Conservation (phyloP, 306 rosid species). For the Vigna nakashimae region DNA sequence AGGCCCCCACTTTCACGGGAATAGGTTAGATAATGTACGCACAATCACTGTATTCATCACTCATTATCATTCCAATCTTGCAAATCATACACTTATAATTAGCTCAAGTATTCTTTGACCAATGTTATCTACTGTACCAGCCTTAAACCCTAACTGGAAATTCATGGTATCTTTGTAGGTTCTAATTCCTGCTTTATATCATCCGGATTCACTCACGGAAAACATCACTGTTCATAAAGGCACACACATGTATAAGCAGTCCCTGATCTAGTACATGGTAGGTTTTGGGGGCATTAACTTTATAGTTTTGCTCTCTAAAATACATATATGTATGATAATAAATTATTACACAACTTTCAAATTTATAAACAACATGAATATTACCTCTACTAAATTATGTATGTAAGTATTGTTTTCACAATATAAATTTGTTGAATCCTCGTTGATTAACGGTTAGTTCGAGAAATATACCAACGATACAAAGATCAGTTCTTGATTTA, state of each 20-base stretch:
- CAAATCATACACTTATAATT: neutral
- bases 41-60: neutral
- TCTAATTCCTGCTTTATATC: neutral
- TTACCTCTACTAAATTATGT: too few relatives aligned
- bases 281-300: too few relatives aligned
- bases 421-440: too few relatives aligned
- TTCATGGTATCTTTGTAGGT: conserved; percentile 1
- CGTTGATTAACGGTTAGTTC: too few relatives aligned
- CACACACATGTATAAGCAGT: neutral
- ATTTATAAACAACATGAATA: too few relatives aligned
- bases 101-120: neutral
- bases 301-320: too few relatives aligned
- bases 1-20: conserved; percentile 11
- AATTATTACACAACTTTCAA: too few relatives aligned
- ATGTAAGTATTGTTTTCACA: too few relatives aligned
- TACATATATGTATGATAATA: too few relatives aligned
- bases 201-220: neutral
- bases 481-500: too few relatives aligned
- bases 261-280: neutral
- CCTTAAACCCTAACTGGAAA: neutral
- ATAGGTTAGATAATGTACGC: neutral
- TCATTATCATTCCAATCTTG: neutral
- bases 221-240: neutral
- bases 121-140: neutral
- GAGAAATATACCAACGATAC: too few relatives aligned